A percentile compares a stretch with the other conserved stretches of the same genome.
Conservation (phyloP, 345 rosid genomes). For the Eucalyptus regnans region DNA sequence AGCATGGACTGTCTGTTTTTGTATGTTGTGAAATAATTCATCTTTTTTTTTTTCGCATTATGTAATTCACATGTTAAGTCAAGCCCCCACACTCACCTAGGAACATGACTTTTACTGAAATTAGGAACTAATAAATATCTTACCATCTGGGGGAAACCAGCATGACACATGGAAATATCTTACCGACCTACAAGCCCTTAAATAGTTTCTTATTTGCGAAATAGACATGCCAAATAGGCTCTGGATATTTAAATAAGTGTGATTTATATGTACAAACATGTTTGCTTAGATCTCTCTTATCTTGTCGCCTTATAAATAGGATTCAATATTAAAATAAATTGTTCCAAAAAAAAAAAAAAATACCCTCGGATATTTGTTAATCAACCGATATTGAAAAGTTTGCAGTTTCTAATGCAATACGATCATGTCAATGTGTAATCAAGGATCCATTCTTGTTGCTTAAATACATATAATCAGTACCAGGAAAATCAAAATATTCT, state of each 20-base stretch:
- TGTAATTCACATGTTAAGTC: neutral
- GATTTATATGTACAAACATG: neutral
- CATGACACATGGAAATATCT: neutral
- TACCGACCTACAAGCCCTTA: neutral
- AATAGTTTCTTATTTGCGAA: neutral
- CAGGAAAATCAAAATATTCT: neutral
- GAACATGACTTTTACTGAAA: neutral
- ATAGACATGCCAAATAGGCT: neutral
- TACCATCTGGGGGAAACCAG: neutral
- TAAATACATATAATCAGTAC: neutral
- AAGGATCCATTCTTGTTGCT: neutral
- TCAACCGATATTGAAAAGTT: neutral
- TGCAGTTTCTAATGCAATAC: neutral
- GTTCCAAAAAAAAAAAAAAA: neutral
- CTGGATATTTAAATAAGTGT: neutral
- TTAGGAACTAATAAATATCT: neutral
- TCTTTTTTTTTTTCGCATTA: neutral
- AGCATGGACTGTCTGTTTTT: neutral
- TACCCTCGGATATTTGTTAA: neutral
- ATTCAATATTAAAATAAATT: neutral
- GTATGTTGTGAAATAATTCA: neutral
- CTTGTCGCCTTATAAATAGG: neutral
- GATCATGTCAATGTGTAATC: neutral
- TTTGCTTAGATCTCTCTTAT: neutral
- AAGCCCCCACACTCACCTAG: neutral